Conservation (phyloP, 768 basidiomycete genomes). For the Lactarius indigo region DNA sequence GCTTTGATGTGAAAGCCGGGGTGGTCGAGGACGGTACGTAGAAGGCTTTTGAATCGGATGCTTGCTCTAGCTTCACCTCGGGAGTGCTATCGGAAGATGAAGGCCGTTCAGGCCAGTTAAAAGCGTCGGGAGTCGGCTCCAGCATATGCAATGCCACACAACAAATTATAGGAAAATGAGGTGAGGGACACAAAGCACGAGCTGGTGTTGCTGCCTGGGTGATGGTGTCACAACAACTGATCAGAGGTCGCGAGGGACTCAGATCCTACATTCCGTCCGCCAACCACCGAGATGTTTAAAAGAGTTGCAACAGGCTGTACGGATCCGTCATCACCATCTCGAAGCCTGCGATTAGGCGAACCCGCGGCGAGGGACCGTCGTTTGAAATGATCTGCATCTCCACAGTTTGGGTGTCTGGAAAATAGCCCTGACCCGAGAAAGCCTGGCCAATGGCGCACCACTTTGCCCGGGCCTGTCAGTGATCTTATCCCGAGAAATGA, state of each 20-base stretch:
- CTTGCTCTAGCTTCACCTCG: conserved; percentile 19
- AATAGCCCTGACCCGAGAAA: conserved; percentile 18
- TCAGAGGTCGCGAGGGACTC: conserved; percentile 36
- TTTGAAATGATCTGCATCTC: conserved; percentile 25
- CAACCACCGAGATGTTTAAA: conserved; percentile 26
- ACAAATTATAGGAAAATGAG: conserved; percentile 18
- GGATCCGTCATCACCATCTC: conserved; percentile 26
- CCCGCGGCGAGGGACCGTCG: conserved; percentile 19
- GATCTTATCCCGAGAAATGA: conserved; percentile 16
- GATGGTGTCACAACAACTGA: conserved; percentile 31
- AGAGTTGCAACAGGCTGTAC: conserved; percentile 30
- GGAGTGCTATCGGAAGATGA: conserved; percentile 27
- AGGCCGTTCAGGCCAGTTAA: conserved; percentile 34
- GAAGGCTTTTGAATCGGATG: conserved; percentile 33
- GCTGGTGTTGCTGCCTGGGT: conserved; percentile 29
- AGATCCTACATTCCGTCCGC: conserved; percentile 27
- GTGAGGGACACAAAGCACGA: conserved; percentile 20
- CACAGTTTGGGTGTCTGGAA: conserved; percentile 17
- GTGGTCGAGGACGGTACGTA: conserved; percentile 44
- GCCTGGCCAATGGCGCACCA: conserved; percentile 14
- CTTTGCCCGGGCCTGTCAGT: conserved; percentile 10
- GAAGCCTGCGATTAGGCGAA: conserved; percentile 27
- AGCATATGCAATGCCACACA: conserved; percentile 32
- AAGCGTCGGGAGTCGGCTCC: conserved; percentile 25
- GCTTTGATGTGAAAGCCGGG: conserved; percentile 22